These are phyloP conservation scores for Ceratocystis ficicola DNA, from an alignment of 2,329 filamentous ascomycete species.

Conservation along the genomic window DNA sequence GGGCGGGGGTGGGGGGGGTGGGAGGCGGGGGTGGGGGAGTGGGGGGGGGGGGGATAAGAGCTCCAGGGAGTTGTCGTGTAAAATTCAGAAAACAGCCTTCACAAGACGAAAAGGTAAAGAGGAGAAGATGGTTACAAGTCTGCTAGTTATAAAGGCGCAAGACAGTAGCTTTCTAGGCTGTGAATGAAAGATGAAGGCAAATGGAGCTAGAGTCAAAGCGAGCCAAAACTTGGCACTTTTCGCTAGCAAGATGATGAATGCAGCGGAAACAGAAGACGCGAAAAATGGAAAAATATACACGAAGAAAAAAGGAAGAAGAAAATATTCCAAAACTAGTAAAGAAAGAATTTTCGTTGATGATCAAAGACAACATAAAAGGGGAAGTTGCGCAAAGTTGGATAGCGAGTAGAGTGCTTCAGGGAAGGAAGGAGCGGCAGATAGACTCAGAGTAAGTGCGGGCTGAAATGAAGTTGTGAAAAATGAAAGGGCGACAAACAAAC, in stretches of 20 bases:
- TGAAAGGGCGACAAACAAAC: conserved; percentile 1
- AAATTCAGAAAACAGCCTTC: background rate
- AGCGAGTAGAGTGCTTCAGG: background rate
- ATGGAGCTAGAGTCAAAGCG: background rate
- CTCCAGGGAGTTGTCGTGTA: background rate
- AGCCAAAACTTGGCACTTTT: background rate
- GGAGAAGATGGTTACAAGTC: background rate
- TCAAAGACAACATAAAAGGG: background rate
- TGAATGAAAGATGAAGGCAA: background rate
- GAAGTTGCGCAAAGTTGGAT: conserved; percentile 2
- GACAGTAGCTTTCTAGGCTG: background rate
- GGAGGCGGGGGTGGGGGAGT: no score
- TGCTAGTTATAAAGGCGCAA: background rate
- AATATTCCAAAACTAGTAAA: background rate
- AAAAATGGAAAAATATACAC: conserved; percentile 16
- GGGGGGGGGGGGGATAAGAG: background rate
- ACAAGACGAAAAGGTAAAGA: background rate
- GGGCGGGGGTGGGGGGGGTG: no score
- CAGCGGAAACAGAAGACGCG: conserved; percentile 19
- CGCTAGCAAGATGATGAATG: conserved; percentile 11
- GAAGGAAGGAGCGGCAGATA: background rate
- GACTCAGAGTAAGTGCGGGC: background rate
- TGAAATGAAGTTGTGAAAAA: conserved; percentile 7
- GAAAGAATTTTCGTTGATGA: background rate
- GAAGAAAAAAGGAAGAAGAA: background rate